These are phyloP conservation scores for Backusella westeae DNA, from an alignment of 192 early-diverging fungal species.

Conservation along the genomic window DNA sequence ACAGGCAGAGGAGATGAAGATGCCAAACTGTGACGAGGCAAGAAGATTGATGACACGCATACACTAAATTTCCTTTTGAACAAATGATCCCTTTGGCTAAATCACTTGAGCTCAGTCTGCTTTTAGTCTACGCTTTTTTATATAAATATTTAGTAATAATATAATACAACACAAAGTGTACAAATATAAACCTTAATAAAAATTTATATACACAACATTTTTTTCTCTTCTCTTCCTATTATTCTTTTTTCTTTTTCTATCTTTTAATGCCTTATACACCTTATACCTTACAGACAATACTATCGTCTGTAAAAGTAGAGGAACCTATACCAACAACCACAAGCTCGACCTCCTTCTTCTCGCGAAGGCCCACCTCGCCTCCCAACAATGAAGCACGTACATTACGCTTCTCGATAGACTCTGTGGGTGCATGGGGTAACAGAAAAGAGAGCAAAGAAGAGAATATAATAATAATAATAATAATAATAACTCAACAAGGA, in stretches of 20 bases:
- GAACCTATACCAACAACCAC: conserved; percentile 27
- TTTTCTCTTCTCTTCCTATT: neutral
- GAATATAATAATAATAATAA: neutral
- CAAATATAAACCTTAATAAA: neutral
- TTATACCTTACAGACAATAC: conserved; percentile 50
- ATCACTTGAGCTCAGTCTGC: neutral
- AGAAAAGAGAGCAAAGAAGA: neutral
- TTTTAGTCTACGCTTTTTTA: neutral
- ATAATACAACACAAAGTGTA: no score
- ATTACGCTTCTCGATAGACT: conserved; percentile 34
- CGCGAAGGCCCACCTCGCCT: conserved; percentile 24
- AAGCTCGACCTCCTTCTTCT: conserved; percentile 22
- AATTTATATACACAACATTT: neutral
- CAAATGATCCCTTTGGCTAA: neutral
- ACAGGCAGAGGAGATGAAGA: conserved; percentile 61
- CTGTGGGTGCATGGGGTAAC: conserved; percentile 53
- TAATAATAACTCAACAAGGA: neutral
- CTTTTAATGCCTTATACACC: conserved; percentile 39
- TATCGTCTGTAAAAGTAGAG: conserved; percentile 38
- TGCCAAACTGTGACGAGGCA: conserved; percentile 73
- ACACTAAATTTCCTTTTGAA: neutral
- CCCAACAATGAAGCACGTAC: conserved; percentile 16
- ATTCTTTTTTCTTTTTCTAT: neutral
- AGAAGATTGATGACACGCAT: conserved; percentile 9
- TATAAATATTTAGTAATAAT: neutral